Percentiles rank a stretch among this genome's conserved stretches.
phyloP scores from a whole-genome alignment of 2,329 filamentous ascomycete genomes.

The Sporothrix sp. region DNA sequence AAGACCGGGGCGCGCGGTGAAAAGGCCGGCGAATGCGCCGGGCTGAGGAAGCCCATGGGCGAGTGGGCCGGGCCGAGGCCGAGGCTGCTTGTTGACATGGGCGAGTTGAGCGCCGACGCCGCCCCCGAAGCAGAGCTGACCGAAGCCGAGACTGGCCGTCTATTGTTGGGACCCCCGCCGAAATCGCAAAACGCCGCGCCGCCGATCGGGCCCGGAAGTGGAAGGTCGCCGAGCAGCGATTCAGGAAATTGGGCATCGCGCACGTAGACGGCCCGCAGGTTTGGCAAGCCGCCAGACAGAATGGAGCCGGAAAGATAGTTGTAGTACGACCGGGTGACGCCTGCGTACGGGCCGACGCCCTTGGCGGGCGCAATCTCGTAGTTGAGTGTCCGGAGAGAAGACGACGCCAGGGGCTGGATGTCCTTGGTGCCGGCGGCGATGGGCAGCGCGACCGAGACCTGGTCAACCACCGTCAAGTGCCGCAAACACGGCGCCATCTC shows the following conservation, averaged over 20 bases:
- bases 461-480: constrained; percentile 45
- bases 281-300: constrained; percentile 63
- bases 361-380: constrained; percentile 67
- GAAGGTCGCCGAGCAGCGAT: constrained; percentile 52
- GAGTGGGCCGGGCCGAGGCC: constrained; percentile 4
- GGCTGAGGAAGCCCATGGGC: constrained; percentile 24
- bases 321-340: constrained; percentile 59
- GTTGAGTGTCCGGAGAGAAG: constrained; percentile 60
- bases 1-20: constrained; percentile 8
- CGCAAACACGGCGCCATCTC: constrained; percentile 46
- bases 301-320: constrained; percentile 78
- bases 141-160: constrained; percentile 26
- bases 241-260: constrained; percentile 78
- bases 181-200: constrained; percentile 27
- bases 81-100: constrained; percentile 13
- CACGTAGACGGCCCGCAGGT: constrained; percentile 70
- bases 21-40: constrained; percentile 11
- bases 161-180: constrained; percentile 17
- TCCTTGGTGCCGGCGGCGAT: constrained; percentile 31
- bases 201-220: constrained; percentile 36
- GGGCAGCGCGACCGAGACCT: constrained; percentile 41
- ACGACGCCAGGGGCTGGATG: constrained; percentile 57
- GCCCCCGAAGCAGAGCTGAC: constrained; percentile 21
- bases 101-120: constrained; percentile 19
- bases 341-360: constrained; percentile 44